Conservation (phyloP, 495 filamentous ascomycete species). For the Daldinia vernicosa region DNA sequence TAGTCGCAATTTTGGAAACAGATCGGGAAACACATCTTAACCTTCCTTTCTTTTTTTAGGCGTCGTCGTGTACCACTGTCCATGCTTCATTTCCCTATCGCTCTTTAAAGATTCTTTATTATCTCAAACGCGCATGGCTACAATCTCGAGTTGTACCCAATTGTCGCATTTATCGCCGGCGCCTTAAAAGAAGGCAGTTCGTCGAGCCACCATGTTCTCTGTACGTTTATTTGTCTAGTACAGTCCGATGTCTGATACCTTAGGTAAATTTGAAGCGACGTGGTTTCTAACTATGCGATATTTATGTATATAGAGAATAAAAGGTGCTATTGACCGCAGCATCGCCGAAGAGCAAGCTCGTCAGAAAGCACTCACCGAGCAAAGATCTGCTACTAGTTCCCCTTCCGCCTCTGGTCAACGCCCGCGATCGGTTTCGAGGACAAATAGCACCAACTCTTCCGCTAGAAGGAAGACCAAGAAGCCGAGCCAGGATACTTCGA, state of each 20-base stretch:
- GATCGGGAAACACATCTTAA: background rate
- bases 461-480: constrained; percentile 55
- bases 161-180: constrained; percentile 20
- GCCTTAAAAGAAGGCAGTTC: constrained; percentile 15
- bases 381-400: constrained; percentile 53
- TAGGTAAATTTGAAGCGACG: background rate
- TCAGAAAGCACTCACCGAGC: constrained; percentile 60
- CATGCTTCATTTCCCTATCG: background rate
- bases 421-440: constrained; percentile 62
- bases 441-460: constrained; percentile 52
- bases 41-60: background rate
- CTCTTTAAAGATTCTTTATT: background rate
- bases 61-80: too few relatives aligned
- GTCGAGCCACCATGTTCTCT: constrained; percentile 57
- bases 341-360: constrained; percentile 92
- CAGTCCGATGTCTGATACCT: background rate
- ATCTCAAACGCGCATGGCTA: constrained; percentile 29
- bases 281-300: constrained; percentile 1
- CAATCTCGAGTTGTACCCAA: constrained; percentile 4
- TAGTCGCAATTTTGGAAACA: background rate
- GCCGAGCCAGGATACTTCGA: constrained; percentile 52
- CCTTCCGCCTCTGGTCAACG: constrained; percentile 61
- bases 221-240: constrained; percentile 44
- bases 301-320: constrained; percentile 69
- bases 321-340: constrained; percentile 83